Evolutionary conservation across 805 yeast genomes (phyloP).

Genomic region (Myxozyma lipomycoides): DNA sequence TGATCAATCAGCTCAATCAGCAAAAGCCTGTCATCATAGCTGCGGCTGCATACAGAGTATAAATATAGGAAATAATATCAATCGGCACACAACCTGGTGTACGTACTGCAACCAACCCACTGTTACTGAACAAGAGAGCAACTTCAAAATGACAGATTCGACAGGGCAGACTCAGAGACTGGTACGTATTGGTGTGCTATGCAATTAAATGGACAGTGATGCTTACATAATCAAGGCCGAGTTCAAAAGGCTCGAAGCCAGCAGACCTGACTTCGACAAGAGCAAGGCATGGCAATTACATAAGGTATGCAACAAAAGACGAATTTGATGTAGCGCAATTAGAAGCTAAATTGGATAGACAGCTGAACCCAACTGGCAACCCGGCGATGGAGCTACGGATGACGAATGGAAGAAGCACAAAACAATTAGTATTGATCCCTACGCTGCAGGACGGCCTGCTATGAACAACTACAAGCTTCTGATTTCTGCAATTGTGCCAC

Average conservation of each 20-base stretch:
- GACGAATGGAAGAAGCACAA: constrained; percentile 45
- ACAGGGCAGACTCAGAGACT: no score
- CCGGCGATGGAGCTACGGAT: constrained; percentile 47
- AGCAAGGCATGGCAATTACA: neutral
- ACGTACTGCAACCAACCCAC: no score
- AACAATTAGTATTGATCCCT: constrained; percentile 51
- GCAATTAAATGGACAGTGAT: neutral
- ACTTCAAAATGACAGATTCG: no score
- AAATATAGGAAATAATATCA: no score
- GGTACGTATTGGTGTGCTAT: no score
- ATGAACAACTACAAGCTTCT: constrained; percentile 49
- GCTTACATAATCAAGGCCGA: constrained; percentile 22
- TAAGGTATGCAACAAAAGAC: constrained; percentile 2
- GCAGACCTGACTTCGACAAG: constrained; percentile 30
- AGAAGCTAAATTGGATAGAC: constrained; percentile 13
- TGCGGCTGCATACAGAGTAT: no score
- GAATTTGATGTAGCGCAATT: neutral
- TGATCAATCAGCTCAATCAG: no score
- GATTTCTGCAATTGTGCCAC: constrained; percentile 52
- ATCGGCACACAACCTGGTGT: no score
- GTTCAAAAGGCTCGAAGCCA: constrained; percentile 31
- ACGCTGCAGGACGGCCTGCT: constrained; percentile 40
- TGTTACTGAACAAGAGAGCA: no score
- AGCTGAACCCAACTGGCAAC: constrained; percentile 42
- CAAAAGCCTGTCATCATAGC: no score